Base-by-base conservation (phyloP, 2,329 filamentous ascomycete species). In the Aspergillus terreus region DNA sequence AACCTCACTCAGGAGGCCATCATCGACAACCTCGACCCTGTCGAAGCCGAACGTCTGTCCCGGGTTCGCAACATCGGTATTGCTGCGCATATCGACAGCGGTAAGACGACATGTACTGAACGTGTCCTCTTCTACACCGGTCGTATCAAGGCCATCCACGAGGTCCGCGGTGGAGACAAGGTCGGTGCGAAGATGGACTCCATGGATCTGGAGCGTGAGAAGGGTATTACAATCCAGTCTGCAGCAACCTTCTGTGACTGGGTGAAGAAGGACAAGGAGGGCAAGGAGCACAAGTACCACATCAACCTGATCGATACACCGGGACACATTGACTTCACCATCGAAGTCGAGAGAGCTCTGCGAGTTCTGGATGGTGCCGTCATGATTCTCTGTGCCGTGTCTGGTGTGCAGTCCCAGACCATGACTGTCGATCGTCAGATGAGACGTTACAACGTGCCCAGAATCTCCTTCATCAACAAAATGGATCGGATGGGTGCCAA, bases 181-280 rank as follows among this genome's bases (percentile, higher is more conserved):
- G 91, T 96, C 38, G 94, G 94, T 59, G 94, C 94, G 55, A 99
- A 99, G 79, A 99, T 99, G 94, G 94, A 99, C 78, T 96, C 92
- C 23, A 99, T 99, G 94, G 94, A 99, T 63, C 80, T 99, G 61
- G 94, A 99, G 76, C 83, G 94, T 73, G 94, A 97, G 73, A 96
- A 96, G 78, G 94, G 94, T 65, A 99, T 99, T 71, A 99, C 94
- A 52, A 99, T 99, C 66, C 92, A 99, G 73, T 97, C 92, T 61
- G 94, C 94, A 10, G 94, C 94, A 21, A 99, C 94, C 1, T 99
- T 96, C 72, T 95, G 90, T 73, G 92, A 99, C 75, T 99, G 94
- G 94, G 77, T 87, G 60, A 96, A 95, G 78, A 86, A 83, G 72
- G 86, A 90, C 64, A 59, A 67, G 48, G 76, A 92, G 58, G 88